phyloP scores from a whole-genome alignment of 139 green algal species.

The Nannochloris sp. region DNA sequence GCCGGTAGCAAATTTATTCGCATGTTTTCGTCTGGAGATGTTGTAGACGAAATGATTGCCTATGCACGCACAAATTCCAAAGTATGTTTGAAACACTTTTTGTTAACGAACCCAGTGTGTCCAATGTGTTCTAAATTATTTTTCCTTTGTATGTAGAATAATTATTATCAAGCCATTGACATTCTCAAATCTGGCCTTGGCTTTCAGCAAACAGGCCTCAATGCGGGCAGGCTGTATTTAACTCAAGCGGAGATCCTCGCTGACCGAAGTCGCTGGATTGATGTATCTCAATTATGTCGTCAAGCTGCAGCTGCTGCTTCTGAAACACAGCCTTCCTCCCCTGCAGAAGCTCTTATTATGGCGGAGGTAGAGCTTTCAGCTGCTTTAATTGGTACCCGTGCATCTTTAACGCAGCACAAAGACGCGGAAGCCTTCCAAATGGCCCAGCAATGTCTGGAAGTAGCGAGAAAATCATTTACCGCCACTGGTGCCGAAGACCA shows the following conservation, averaged over 20 bases:
- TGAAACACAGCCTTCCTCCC: not conserved
- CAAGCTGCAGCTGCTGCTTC: constrained; percentile 14
- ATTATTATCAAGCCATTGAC: constrained; percentile 41
- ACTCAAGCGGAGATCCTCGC: constrained; percentile 27
- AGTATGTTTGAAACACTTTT: constrained; percentile 7
- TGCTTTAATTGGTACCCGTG: not conserved
- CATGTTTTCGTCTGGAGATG: not conserved
- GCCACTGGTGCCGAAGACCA: constrained; percentile 15
- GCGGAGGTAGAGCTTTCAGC: constrained; percentile 29
- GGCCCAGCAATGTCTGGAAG: constrained; percentile 31
- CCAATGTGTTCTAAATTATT: not conserved
- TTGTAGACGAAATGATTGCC: constrained; percentile 41
- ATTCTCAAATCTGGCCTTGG: constrained; percentile 39
- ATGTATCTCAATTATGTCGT: constrained; percentile 12
- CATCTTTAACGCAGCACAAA: constrained; percentile 1
- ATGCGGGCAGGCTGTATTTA: constrained; percentile 26
- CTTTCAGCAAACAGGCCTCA: constrained; percentile 1
- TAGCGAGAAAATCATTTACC: constrained; percentile 24
- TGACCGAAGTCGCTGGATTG: constrained; percentile 36
- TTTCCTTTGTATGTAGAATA: constrained; percentile 15
- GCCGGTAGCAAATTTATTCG: too few species aligned
- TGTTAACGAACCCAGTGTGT: not conserved
- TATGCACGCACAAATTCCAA: constrained; percentile 37
- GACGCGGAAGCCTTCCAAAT: constrained; percentile 26
- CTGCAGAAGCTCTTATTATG: not conserved